Percentiles rank a stretch among this genome's conserved stretches.
Conservation (phyloP, 306 rosid genomes). For the Lathyrus tuberosus region DNA sequence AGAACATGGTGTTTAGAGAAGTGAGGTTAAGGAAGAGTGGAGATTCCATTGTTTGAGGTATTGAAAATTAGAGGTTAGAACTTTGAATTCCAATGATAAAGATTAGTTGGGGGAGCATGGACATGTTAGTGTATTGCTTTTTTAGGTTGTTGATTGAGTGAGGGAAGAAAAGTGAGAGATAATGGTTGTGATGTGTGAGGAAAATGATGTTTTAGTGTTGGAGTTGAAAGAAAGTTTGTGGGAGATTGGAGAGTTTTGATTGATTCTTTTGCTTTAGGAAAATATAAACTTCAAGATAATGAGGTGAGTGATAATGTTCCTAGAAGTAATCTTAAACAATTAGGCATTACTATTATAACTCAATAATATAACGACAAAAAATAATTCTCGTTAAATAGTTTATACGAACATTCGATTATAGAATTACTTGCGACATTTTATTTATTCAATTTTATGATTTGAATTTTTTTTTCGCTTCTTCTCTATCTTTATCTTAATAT, state of each 20-base stretch:
- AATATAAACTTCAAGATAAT: constrained; percentile 11
- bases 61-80: constrained; percentile 8
- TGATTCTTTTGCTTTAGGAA: constrained; percentile 51
- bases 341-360: neutral
- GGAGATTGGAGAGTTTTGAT: constrained; percentile 37
- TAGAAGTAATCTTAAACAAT: neutral
- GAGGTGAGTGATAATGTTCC: constrained; percentile 18
- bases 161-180: neutral
- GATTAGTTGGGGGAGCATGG: neutral
- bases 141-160: constrained; percentile 9
- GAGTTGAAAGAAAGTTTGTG: constrained; percentile 4
- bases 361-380: neutral
- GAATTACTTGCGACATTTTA: no score
- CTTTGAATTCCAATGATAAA: neutral
- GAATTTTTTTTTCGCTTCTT: no score
- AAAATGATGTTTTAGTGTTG: constrained; percentile 38
- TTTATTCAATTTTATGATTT: no score
- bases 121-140: neutral
- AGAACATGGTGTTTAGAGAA: constrained; percentile 30
- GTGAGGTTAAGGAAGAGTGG: neutral
- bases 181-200: neutral
- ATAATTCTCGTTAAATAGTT: no score
- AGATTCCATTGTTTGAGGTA: constrained; percentile 30
- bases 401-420: no score
- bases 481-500: no score